Evolutionary conservation across 1,284 basidiomycete genomes (phyloP), one percentile per base, ranked within the genome.

Genomic region (Rhodotorula sp.): DNA sequence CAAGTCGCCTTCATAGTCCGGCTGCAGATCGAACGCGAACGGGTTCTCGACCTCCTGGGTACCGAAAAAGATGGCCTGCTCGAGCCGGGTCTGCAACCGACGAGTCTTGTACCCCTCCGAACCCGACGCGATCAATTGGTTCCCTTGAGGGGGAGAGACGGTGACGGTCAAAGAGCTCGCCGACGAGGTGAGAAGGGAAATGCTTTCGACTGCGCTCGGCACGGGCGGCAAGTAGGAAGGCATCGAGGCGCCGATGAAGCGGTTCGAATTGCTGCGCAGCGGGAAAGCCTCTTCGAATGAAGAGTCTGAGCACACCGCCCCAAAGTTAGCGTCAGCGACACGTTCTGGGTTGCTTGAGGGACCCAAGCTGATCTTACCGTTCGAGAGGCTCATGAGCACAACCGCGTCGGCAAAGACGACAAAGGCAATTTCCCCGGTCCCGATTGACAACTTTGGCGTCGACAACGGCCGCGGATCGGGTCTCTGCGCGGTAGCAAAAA

Each of bases 41-140:
- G 93, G 93, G 78, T 95, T 95, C 86, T 91, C 76, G 28, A 88
- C 88, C 77, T 88, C 85, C 28, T 83, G 14, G 34, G 90, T 85
- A 6, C 89, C 89, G 79, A 91, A 95, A 65, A 93, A 82, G 74
- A 95, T 91, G 15, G 91, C 92, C 79, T 94, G 91, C 66, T 90
- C 92, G 85, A 95, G 87, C 50, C 88, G 91, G 18, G 89, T 88
- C 81, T 90, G 90, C 77, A 95, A 86, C 49, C 92, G 77, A 48
- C 78, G 75, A 14, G 81, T 81, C 52, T 49, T 57, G 45, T 79
- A 28, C 12, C 54, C 62, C 6, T 54, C 62, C 2, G 62, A 77
- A 54, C 78, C 76, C 7, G 73, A 72, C n/a, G 76, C 75, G 23
- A 75, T 59, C 60, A 76, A 48, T 31, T 34, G 28, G 50, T 48